A percentile compares a stretch with the other conserved stretches of the same genome.
These are phyloP conservation scores for Neurospora sp. DNA, from an alignment of 495 filamentous ascomycete species.

Conservation along the genomic window DNA sequence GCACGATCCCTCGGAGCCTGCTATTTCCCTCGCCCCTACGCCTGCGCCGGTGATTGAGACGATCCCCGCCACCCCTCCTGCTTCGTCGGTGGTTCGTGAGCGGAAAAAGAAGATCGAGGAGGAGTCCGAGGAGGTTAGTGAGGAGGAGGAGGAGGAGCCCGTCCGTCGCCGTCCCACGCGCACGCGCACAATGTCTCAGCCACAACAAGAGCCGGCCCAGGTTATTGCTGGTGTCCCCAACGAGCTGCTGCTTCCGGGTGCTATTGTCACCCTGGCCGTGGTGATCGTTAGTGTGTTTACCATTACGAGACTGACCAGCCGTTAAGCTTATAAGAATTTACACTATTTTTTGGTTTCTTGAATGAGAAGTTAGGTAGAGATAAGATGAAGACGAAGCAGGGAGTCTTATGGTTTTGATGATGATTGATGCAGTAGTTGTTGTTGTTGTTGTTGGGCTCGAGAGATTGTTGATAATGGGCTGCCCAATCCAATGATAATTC, in stretches of 20 bases:
- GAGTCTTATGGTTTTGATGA: background rate
- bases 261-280: constrained; percentile 87
- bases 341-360: background rate
- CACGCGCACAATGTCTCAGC: constrained; percentile 21
- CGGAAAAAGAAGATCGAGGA: constrained; percentile 52
- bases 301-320: constrained; percentile 62
- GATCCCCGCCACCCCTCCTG: constrained; percentile 37
- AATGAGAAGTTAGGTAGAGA: background rate
- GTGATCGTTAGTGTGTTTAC: constrained; percentile 91
- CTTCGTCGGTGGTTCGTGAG: constrained; percentile 45
- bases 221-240: constrained; percentile 89
- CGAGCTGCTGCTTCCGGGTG: constrained; percentile 84
- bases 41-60: constrained; percentile 52
- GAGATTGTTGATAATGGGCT: background rate
- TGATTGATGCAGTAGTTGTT: background rate
- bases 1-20: constrained; percentile 80
- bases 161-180: constrained; percentile 32
- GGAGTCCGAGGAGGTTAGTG: constrained; percentile 47
- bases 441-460: background rate
- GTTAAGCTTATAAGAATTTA: constrained; percentile 28
- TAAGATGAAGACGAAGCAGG: background rate
- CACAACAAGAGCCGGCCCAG: constrained; percentile 54
- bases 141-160: constrained; percentile 50
- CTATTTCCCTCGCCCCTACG: constrained; percentile 49
- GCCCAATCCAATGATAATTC: background rate